phyloP scores from a whole-genome alignment of 331 rosid genomes.

The Rhamnella rubrinervis region DNA sequence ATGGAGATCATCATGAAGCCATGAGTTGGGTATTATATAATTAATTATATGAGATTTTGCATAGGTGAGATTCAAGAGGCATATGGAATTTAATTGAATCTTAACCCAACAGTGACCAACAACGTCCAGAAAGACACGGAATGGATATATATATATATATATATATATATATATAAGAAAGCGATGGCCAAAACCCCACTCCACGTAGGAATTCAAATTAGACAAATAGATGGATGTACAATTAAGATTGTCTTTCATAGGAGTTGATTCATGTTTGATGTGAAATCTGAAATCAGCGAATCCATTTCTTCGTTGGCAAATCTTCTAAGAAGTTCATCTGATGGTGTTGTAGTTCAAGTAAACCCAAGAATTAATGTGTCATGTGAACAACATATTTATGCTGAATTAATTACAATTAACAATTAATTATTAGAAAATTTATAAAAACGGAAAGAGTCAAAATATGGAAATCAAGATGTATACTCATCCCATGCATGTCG shows the following conservation, averaged over 20 bases:
- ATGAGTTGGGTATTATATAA: too few species aligned
- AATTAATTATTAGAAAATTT: not conserved
- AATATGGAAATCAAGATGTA: conserved; percentile 1
- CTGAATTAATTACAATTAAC: not conserved
- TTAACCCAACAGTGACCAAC: too few species aligned
- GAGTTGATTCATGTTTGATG: conserved; percentile 12
- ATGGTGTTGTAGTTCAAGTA: conserved; percentile 5
- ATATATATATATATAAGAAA: too few species aligned
- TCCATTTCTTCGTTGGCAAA: conserved; percentile 11
- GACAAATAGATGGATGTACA: not conserved
- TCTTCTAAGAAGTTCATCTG: conserved; percentile 7
- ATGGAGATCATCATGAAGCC: too few species aligned
- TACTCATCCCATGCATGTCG: conserved; percentile 1
- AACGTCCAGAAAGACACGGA: too few species aligned
- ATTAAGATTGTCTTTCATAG: not conserved
- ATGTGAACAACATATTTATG: not conserved
- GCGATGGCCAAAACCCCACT: not conserved
- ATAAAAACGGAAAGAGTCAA: not conserved
- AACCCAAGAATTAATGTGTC: conserved; percentile 10
- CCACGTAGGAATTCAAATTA: not conserved
- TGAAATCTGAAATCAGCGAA: conserved; percentile 15
- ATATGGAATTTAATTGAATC: too few species aligned
- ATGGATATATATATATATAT: too few species aligned
- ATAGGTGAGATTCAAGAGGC: too few species aligned
- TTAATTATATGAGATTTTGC: too few species aligned